Conservation (phyloP, 169 alveolate species). For the Cryptosporidium viatorum region DNA sequence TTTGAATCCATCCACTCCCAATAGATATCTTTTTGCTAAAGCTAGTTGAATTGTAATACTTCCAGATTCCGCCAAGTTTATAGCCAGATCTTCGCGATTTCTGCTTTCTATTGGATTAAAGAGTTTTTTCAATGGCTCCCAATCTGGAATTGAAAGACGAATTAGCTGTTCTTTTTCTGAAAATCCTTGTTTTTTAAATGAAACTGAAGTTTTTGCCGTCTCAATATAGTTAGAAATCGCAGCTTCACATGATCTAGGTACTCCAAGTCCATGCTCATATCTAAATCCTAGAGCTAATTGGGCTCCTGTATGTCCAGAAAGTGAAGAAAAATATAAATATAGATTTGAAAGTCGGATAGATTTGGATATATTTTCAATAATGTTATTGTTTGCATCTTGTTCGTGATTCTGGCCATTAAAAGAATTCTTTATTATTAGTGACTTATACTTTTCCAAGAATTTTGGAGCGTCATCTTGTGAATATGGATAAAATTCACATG, state of each 20-base stretch:
- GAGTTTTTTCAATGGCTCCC: conserved; percentile 61
- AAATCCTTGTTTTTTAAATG: conserved; percentile 16
- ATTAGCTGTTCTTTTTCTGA: conserved; percentile 24
- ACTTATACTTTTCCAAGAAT: conserved; percentile 10
- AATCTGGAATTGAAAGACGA: conserved; percentile 59
- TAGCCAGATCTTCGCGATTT: conserved; percentile 59
- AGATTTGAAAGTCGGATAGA: conserved; percentile 30
- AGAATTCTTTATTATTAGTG: background rate
- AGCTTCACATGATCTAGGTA: conserved; percentile 38
- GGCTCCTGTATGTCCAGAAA: conserved; percentile 49
- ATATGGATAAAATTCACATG: conserved; percentile 49
- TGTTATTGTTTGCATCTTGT: background rate
- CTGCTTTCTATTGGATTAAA: conserved; percentile 9
- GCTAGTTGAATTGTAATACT: conserved; percentile 51
- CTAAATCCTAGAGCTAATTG: conserved; percentile 63
- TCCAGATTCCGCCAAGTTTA: conserved; percentile 65
- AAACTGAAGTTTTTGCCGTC: conserved; percentile 15
- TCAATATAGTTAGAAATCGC: conserved; percentile 48
- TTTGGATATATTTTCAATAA: background rate
- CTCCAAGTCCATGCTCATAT: conserved; percentile 61
- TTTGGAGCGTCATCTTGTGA: conserved; percentile 8
- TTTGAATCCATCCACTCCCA: conserved; percentile 58
- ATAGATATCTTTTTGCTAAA: conserved; percentile 53
- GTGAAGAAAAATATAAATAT: conserved; percentile 47
- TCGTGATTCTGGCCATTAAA: background rate